A percentile compares a stretch with the other conserved stretches of the same genome.
Evolutionary conservation across 192 early-diverging fungal genomes (phyloP).

Genomic region (Backusella australiensis): DNA sequence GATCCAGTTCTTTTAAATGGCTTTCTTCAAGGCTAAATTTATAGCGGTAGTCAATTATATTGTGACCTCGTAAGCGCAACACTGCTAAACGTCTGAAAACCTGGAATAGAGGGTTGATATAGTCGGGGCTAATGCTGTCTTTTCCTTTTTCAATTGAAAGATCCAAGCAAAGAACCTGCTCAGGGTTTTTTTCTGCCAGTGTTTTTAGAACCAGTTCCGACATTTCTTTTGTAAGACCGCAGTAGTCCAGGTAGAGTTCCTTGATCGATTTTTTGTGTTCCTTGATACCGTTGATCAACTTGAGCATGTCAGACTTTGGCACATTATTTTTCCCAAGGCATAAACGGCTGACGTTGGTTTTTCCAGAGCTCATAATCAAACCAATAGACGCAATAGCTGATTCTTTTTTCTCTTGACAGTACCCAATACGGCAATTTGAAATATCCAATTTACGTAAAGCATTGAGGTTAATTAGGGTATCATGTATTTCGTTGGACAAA

Average conservation of each 20-base stretch:
- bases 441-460: not conserved
- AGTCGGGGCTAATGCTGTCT: not conserved
- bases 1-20: constrained; percentile 12
- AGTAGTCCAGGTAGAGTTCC: constrained; percentile 5
- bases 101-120: constrained; percentile 9
- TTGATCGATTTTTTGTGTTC: not conserved
- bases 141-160: not conserved
- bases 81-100: constrained; percentile 5
- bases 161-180: not conserved
- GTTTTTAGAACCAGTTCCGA: constrained; percentile 2
- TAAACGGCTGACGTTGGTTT: not conserved
- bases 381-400: not conserved
- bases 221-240: not conserved
- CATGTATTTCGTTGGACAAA: not conserved
- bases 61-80: constrained; percentile 14
- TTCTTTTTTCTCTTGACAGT: not conserved
- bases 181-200: not conserved
- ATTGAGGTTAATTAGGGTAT: not conserved
- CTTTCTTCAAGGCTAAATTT: constrained; percentile 3
- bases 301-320: constrained; percentile 1
- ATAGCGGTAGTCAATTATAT: not conserved
- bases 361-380: not conserved
- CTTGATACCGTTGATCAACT: not conserved
- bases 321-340: not conserved
- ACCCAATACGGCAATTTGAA: not conserved